Percentiles rank a stretch among this genome's conserved stretches.
phyloP scores from a whole-genome alignment of 306 rosid species.

The Arachis stenosperma region DNA sequence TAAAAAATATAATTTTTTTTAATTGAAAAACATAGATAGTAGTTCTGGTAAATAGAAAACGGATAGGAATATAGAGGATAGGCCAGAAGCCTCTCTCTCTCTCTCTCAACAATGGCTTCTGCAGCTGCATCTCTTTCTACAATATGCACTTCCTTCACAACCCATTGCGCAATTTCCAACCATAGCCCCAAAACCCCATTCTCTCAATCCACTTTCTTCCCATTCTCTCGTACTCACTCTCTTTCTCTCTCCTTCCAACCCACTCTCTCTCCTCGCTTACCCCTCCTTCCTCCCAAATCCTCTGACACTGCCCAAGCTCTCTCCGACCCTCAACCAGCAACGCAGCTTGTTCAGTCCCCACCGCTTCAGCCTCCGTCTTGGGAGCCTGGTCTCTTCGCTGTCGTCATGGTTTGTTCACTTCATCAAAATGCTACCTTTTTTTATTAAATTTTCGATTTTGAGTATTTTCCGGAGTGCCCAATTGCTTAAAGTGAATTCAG shows the following conservation, averaged over 20 bases:
- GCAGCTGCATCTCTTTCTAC: constrained; percentile 61
- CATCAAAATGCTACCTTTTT: background rate
- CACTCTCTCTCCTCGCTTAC: constrained; percentile 46
- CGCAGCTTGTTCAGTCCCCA: constrained; percentile 42
- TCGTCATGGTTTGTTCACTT: constrained; percentile 72
- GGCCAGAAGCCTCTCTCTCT: background rate
- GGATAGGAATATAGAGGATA: constrained; percentile 37
- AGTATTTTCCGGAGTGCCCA: constrained; percentile 4
- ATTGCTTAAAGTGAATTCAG: constrained; percentile 29
- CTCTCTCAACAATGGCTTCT: constrained; percentile 59
- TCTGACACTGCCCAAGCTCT: constrained; percentile 45
- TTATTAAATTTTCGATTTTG: constrained; percentile 1
- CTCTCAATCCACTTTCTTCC: constrained; percentile 37
- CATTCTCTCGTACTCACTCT: constrained; percentile 47
- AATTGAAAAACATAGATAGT: too few relatives aligned
- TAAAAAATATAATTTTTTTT: too few relatives aligned
- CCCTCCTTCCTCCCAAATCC: constrained; percentile 54
- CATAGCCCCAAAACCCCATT: constrained; percentile 33
- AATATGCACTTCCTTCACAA: constrained; percentile 58
- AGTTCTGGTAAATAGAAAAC: background rate
- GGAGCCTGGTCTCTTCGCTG: constrained; percentile 80
- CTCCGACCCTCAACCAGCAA: constrained; percentile 40
- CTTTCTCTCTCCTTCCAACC: constrained; percentile 54
- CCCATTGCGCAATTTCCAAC: constrained; percentile 60
- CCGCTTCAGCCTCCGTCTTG: constrained; percentile 53